Conservation (phyloP, 2,329 filamentous ascomycete species). For the Exserohilum rostratum region DNA sequence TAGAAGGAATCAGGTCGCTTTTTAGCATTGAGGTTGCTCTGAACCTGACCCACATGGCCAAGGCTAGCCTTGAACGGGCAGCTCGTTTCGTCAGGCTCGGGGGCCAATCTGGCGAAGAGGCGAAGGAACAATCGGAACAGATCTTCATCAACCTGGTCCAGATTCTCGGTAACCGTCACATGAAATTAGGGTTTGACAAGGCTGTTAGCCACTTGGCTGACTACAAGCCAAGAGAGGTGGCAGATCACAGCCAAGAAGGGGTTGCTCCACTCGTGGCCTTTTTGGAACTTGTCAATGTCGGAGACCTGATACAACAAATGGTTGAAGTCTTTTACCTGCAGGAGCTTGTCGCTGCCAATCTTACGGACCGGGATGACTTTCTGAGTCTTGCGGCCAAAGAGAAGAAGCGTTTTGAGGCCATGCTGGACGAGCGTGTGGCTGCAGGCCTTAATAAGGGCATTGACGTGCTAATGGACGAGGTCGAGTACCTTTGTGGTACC, state of each 20-base stretch:
- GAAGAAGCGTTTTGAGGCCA: conserved; percentile 98
- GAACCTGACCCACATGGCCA: conserved; percentile 85
- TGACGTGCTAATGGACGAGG: conserved; percentile 97
- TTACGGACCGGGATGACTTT: conserved; percentile 93
- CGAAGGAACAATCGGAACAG: conserved; percentile 83
- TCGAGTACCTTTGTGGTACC: conserved; percentile 91
- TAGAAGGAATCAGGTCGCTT: conserved; percentile 92
- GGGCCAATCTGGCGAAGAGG: conserved; percentile 79
- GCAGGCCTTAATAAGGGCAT: conserved; percentile 97
- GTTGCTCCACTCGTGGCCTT: conserved; percentile 95
- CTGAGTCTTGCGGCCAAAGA: conserved; percentile 88
- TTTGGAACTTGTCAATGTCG: conserved; percentile 95
- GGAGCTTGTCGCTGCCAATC: conserved; percentile 80
- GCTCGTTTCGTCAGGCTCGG: conserved; percentile 82
- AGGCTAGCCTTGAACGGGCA: conserved; percentile 83
- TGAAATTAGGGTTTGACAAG: conserved; percentile 91
- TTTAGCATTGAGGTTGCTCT: conserved; percentile 97
- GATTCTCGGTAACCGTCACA: conserved; percentile 82
- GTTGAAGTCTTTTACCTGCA: conserved; percentile 98
- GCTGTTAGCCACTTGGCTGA: conserved; percentile 88
- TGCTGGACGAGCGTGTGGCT: conserved; percentile 95
- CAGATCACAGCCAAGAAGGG: conserved; percentile 70
- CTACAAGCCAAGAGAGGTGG: conserved; percentile 87
- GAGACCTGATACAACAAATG: conserved; percentile 98
- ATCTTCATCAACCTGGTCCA: conserved; percentile 87